Evolutionary conservation across 2,329 filamentous ascomycete species (phyloP).

Genomic region (Penicillium sp.): DNA sequence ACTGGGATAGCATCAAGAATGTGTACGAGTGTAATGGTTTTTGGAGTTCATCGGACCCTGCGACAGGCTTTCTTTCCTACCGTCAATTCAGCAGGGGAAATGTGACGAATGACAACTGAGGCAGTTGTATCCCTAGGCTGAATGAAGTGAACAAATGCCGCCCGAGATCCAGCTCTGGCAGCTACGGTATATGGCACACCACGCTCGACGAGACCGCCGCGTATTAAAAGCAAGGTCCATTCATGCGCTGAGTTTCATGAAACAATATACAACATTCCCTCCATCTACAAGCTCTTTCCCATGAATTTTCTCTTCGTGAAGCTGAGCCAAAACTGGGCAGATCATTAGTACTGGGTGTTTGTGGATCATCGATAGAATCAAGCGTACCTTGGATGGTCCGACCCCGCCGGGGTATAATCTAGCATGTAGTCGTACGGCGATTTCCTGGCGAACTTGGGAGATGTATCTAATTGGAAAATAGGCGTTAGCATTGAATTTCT

Average conservation of each 20-base stretch:
- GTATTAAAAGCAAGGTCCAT: no score
- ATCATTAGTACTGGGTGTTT: background rate
- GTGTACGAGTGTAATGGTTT: conserved; percentile 23
- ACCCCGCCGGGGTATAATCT: conserved; percentile 77
- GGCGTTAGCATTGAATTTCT: conserved; percentile 1
- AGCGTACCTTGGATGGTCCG: conserved; percentile 61
- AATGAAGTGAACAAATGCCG: no score
- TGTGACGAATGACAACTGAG: no score
- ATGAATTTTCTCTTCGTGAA: conserved; percentile 99
- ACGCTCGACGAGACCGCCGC: conserved; percentile 8
- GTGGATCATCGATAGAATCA: background rate
- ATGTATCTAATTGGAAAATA: conserved; percentile 49
- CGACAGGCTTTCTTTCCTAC: background rate
- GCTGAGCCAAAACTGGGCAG: conserved; percentile 91
- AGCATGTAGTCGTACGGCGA: conserved; percentile 76
- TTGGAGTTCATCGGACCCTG: background rate
- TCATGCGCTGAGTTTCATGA: conserved; percentile 28
- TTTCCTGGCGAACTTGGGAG: conserved; percentile 87
- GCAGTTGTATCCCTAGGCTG: no score
- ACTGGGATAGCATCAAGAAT: conserved; percentile 5
- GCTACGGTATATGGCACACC: conserved; percentile 6
- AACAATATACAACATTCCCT: conserved; percentile 25
- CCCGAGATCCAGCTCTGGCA: conserved; percentile 11
- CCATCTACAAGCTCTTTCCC: conserved; percentile 75
- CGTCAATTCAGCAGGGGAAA: no score